Conservation (phyloP, 2,329 filamentous ascomycete species). For the Colletotrichum orchidophilum region DNA sequence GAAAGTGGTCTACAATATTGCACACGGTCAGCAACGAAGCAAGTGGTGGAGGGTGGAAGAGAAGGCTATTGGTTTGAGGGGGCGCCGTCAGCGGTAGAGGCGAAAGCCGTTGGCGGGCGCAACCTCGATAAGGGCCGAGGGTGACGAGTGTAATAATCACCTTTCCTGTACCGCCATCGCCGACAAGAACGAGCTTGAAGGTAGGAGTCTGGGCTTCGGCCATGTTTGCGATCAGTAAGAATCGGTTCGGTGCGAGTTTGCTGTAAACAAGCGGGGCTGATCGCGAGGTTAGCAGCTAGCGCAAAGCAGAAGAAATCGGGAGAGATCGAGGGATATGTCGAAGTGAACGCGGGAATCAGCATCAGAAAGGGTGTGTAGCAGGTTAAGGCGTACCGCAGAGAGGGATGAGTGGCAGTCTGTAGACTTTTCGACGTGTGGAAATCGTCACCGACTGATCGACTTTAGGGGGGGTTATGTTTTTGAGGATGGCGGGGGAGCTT, state of each 20-base stretch:
- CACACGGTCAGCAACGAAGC: slow-evolving; percentile 36
- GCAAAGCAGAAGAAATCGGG: slow-evolving; percentile 3
- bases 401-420: slow-evolving; percentile 12
- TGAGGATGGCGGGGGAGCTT: slow-evolving; percentile 53
- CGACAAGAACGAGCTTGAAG: slow-evolving; percentile 99
- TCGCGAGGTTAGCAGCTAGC: slow-evolving; percentile 30
- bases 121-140: background rate
- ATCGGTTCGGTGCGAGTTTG: slow-evolving; percentile 41
- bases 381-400: slow-evolving; percentile 2
- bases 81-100: background rate
- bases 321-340: slow-evolving; percentile 7
- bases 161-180: slow-evolving; percentile 99
- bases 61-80: background rate
- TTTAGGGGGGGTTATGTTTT: slow-evolving; percentile 47
- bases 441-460: slow-evolving; percentile 49
- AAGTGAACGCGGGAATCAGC: slow-evolving; percentile 31
- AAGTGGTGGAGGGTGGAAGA: background rate
- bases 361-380: slow-evolving; percentile 10
- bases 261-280: slow-evolving; percentile 58
- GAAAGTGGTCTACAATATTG: slow-evolving; percentile 84
- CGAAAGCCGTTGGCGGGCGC: background rate
- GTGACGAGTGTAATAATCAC: slow-evolving; percentile 53
- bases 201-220: slow-evolving; percentile 75
- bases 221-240: slow-evolving; percentile 62
- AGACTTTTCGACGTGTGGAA: slow-evolving; percentile 42